These are phyloP conservation scores for Colletotrichum godetiae DNA, from an alignment of 2,329 filamentous ascomycete genomes.

Conservation along the genomic window DNA sequence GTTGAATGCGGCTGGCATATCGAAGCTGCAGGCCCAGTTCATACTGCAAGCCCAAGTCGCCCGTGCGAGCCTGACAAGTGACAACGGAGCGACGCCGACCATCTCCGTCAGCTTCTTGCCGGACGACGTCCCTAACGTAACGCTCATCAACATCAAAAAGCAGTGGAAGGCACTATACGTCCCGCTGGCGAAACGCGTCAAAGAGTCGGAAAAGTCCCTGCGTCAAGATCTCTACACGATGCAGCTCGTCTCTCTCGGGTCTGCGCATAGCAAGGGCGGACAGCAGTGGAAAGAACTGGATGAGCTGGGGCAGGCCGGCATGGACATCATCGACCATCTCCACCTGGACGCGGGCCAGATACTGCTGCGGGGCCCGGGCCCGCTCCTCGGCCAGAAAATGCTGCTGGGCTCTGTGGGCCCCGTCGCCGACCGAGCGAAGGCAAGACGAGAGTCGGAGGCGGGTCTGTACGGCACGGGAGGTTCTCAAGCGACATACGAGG, in stretches of 20 bases:
- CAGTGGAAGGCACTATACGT: background rate
- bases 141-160: background rate
- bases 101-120: background rate
- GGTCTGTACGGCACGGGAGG: background rate
- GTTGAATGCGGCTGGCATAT: background rate
- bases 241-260: background rate
- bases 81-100: background rate
- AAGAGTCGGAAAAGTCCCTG: background rate
- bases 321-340: constrained; percentile 7
- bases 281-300: background rate
- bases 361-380: background rate
- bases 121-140: background rate
- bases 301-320: background rate
- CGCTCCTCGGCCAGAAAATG: background rate
- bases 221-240: background rate
- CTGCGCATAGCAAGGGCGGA: background rate
- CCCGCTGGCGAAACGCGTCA: background rate
- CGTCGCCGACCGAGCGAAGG: background rate
- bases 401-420: background rate
- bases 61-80: background rate
- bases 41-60: background rate
- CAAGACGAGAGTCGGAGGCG: background rate
- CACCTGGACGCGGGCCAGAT: background rate
- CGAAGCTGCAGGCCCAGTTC: background rate
- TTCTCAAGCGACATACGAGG: background rate